Evolutionary conservation across 352 stramenopile genomes (phyloP).

Genomic region (Phytophthora melonis): DNA sequence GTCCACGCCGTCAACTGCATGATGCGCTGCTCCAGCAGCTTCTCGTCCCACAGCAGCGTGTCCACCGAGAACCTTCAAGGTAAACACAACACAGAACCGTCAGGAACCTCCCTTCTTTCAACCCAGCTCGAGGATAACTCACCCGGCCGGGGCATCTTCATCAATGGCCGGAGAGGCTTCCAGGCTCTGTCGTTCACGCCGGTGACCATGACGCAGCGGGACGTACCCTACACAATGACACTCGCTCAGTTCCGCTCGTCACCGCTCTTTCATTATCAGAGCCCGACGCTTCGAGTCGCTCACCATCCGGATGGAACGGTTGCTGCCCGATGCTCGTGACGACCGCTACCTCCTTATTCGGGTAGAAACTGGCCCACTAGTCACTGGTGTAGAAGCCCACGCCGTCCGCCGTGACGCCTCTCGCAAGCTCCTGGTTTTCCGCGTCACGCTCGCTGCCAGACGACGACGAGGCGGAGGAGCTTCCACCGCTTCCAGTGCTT

Average conservation of each 20-base stretch:
- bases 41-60: constrained; percentile 74
- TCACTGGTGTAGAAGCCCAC: constrained; percentile 51
- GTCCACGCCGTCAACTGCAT: constrained; percentile 75
- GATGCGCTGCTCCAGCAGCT: constrained; percentile 70
- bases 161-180: constrained; percentile 15
- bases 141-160: constrained; percentile 47
- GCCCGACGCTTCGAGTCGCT: neutral
- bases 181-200: constrained; percentile 29
- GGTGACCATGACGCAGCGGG: constrained; percentile 63
- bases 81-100: neutral
- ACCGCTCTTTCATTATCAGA: too few species aligned
- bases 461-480: neutral
- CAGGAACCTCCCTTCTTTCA: neutral
- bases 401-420: constrained; percentile 35
- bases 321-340: constrained; percentile 65
- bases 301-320: constrained; percentile 64
- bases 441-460: neutral
- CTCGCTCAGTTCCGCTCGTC: constrained; percentile 2
- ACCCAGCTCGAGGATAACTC: constrained; percentile 2
- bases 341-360: constrained; percentile 59
- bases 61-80: constrained; percentile 68
- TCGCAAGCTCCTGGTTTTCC: constrained; percentile 13
- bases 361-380: constrained; percentile 68
- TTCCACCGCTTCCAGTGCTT: too few species aligned
- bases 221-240: constrained; percentile 54